Evolutionary conservation across 495 filamentous ascomycete genomes (phyloP), one percentile per base, ranked within the genome.

Genomic region (Aspergillus olivimuriae): DNA sequence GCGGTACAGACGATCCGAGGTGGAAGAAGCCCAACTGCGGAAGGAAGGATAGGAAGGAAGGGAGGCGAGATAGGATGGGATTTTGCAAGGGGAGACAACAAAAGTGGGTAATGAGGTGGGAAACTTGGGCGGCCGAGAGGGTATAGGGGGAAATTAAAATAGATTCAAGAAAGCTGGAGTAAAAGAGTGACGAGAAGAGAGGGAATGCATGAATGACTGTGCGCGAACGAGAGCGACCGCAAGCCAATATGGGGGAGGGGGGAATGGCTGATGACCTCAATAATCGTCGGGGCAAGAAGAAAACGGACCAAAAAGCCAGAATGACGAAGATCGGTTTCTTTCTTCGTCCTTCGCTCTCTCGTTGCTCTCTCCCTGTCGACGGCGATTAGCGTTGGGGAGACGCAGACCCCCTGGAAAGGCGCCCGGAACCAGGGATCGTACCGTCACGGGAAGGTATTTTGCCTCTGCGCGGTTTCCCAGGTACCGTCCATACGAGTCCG

Each of bases 361-460:
- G 24, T 28, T 46, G 11, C 23, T 41, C 39, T 30, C 24, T n/a
- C n/a, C n/a, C n/a, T n/a, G n/a, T n/a, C n/a, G n/a, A n/a, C n/a
- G n/a, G n/a, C n/a, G n/a, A n/a, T n/a, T n/a, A n/a, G n/a, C n/a
- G n/a, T n/a, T n/a, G n/a, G n/a, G n/a, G n/a, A n/a, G n/a, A n/a
- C n/a, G 24, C 24, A 11, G 11, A 5, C 24, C 50, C 55, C 47
- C 43, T 48, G 48, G 52, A 41, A 51, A 51, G 47, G 44, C 41
- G 41, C 45, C 47, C 39, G 47, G 41, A 55, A 48, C 48, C 52
- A 55, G 52, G 23, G 43, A 48, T 38, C 24, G 24, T 28, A 28
- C 24, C 24, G 5, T 5, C 11, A 28, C 24, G 11, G 24, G 26
- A 14, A 40, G 9, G 20, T 22, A 18, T 34, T 26, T 47, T 39